A percentile compares a stretch with the other conserved stretches of the same genome.
These are phyloP conservation scores for Pleurotus djamor DNA, from an alignment of 768 basidiomycete species.

Conservation along the genomic window DNA sequence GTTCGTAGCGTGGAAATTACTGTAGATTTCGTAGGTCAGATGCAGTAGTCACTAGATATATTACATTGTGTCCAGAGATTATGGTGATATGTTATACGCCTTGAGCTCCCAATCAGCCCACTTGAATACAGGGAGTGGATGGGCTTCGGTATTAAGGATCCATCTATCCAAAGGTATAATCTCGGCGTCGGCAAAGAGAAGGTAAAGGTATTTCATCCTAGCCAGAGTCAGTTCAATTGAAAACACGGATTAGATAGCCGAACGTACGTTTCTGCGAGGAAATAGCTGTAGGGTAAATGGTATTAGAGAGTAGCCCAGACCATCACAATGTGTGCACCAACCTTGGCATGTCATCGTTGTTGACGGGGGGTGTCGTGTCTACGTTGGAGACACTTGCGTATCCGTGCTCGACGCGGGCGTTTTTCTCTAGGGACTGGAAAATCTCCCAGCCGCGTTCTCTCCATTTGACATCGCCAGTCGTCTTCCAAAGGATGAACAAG, in stretches of 20 bases:
- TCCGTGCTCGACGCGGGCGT: conserved; percentile 55
- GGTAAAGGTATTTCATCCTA: conserved; percentile 63
- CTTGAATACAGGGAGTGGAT: conserved; percentile 65
- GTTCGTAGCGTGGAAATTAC: no score
- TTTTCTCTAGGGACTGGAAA: conserved; percentile 62
- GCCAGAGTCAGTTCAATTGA: conserved; percentile 32
- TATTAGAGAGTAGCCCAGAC: conserved; percentile 1
- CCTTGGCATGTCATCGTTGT: conserved; percentile 72
- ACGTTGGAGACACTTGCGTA: conserved; percentile 60
- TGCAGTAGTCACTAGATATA: no score
- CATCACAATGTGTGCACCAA: conserved; percentile 23
- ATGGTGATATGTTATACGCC: conserved; percentile 30
- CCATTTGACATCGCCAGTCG: conserved; percentile 69
- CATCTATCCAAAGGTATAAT: conserved; percentile 48
- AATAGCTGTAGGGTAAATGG: conserved; percentile 30
- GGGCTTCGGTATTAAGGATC: conserved; percentile 72
- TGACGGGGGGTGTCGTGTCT: conserved; percentile 30
- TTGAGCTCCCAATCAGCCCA: conserved; percentile 54
- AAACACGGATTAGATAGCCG: background rate
- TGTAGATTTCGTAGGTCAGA: no score
- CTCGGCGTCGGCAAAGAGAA: conserved; percentile 60
- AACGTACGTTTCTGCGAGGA: conserved; percentile 46
- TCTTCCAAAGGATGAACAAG: conserved; percentile 70
- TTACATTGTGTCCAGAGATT: background rate
- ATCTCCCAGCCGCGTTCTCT: conserved; percentile 70